Evolutionary conservation across 139 green algal genomes (phyloP).

Genomic region (Closterium sp.): DNA sequence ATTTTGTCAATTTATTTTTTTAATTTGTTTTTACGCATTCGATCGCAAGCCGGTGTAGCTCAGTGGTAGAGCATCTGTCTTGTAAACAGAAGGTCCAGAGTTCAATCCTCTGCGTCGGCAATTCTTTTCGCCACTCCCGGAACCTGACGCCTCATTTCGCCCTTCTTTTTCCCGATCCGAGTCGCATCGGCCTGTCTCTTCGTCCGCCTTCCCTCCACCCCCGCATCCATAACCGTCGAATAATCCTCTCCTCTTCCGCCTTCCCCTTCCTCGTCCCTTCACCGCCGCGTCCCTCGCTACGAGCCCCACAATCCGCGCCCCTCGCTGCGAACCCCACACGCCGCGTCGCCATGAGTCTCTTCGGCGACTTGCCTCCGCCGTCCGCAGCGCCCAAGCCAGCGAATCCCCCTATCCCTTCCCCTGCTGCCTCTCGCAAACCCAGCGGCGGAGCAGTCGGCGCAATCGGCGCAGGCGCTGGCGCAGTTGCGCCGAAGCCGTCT

Average conservation of each 20-base stretch:
- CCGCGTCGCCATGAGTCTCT: not conserved
- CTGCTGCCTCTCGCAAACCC: no score
- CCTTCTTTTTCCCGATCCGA: not conserved
- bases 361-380: not conserved
- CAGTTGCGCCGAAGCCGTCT: not conserved
- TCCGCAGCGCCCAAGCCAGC: not conserved
- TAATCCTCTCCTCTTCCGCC: not conserved
- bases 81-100: not conserved
- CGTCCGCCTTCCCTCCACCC: no score
- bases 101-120: not conserved
- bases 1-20: no score
- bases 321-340: no score
- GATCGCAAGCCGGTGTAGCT: not conserved
- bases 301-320: no score
- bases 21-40: no score
- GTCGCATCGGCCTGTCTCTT: not conserved
- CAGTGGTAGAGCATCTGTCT: not conserved
- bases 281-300: not conserved
- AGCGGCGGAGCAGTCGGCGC: no score
- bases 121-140: no score
- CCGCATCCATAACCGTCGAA: no score
- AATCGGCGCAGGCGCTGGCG: no score
- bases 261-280: no score
- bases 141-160: no score
- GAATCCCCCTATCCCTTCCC: not conserved